phyloP scores from a whole-genome alignment of 495 filamentous ascomycete genomes.

The Penicillium verhagenii region DNA sequence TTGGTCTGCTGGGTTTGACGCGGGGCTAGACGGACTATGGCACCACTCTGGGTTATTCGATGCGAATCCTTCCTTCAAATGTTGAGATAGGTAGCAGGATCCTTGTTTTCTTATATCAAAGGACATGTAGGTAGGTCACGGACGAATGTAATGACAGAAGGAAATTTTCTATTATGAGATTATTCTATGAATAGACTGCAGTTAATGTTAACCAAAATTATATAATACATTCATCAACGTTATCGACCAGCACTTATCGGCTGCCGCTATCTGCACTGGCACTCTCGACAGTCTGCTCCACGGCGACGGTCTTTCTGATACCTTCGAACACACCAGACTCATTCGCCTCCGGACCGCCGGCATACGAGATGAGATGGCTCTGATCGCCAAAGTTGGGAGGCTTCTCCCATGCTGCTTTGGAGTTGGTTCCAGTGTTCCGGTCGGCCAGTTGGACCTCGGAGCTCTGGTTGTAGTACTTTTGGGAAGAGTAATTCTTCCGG shows the following conservation, averaged over 20 bases:
- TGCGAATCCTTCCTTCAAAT: slow-evolving; percentile 10
- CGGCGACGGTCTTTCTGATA: slow-evolving; percentile 40
- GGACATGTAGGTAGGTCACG: too few species aligned
- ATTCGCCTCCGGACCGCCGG: slow-evolving; percentile 23
- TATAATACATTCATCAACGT: slow-evolving; percentile 3
- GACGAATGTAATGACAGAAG: not conserved
- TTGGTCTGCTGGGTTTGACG: slow-evolving; percentile 42
- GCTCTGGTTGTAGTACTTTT: slow-evolving; percentile 32
- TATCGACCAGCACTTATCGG: not conserved
- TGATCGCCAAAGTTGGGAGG: slow-evolving; percentile 30
- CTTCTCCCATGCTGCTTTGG: slow-evolving; percentile 18
- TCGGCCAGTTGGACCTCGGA: slow-evolving; percentile 32
- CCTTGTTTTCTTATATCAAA: too few species aligned
- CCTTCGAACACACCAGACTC: slow-evolving; percentile 14
- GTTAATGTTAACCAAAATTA: not conserved
- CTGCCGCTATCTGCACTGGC: not conserved
- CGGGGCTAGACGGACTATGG: slow-evolving; percentile 36
- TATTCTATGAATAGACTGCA: not conserved
- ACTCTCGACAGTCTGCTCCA: slow-evolving; percentile 35
- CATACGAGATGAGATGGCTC: slow-evolving; percentile 36
- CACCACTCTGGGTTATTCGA: slow-evolving; percentile 30
- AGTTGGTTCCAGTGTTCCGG: slow-evolving; percentile 19
- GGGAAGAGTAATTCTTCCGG: slow-evolving; percentile 29
- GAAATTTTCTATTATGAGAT: slow-evolving; percentile 1
- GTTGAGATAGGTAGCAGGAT: slow-evolving; percentile 9